These are phyloP conservation scores for Eruca vesicaria DNA, from an alignment of 441 rosid genomes.

Conservation along the genomic window DNA sequence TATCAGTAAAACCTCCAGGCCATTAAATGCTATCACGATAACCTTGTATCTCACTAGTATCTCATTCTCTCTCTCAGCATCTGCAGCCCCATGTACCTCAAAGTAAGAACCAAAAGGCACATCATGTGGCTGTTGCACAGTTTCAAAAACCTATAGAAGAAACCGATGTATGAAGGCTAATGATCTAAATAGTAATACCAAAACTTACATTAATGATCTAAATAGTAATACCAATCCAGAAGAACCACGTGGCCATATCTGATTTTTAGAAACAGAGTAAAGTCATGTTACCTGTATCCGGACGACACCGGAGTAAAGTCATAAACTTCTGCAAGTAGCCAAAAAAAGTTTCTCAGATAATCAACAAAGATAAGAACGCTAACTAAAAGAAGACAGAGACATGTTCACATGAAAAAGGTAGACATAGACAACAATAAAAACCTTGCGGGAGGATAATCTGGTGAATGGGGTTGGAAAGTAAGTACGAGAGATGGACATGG, in stretches of 20 bases:
- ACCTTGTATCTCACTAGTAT: constrained; percentile 5
- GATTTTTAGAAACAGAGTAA: constrained; percentile 12
- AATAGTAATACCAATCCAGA: constrained; percentile 24
- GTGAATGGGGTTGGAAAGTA: constrained; percentile 21
- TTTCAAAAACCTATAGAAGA: constrained; percentile 81
- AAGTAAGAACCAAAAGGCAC: constrained; percentile 98
- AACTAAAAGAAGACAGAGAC: neutral
- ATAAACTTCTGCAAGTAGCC: constrained; percentile 38
- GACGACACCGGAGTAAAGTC: constrained; percentile 57
- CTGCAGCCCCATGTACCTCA: constrained; percentile 73
- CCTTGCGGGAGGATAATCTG: constrained; percentile 40
- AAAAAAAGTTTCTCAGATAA: neutral
- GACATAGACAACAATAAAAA: neutral
- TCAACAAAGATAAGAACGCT: neutral
- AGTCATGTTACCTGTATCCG: constrained; percentile 63
- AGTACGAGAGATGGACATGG: constrained; percentile 13
- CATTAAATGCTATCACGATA: neutral
- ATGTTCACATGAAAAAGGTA: no score
- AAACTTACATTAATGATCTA: constrained; percentile 71
- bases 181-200: constrained; percentile 5
- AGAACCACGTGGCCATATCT: constrained; percentile 57
- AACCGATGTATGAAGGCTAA: neutral
- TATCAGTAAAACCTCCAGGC: no score
- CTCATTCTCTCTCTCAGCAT: constrained; percentile 48
- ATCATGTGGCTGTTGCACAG: constrained; percentile 95